phyloP scores from a whole-genome alignment of 2,329 filamentous ascomycete species.

The Stachybotrys echinatus region DNA sequence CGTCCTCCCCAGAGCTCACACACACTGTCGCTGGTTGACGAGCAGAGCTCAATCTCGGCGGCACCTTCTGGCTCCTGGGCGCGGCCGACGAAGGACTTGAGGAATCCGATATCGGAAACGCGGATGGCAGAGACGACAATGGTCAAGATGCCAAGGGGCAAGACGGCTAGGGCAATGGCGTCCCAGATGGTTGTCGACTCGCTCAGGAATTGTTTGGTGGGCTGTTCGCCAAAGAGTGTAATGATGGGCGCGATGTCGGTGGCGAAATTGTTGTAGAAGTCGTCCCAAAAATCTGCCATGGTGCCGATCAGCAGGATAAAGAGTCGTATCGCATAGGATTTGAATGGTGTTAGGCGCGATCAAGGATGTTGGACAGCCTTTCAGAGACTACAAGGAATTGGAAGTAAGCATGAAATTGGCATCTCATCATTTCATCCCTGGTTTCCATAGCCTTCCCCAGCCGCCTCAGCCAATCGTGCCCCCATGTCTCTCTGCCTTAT shows the following conservation, averaged over 20 bases:
- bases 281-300: conserved; percentile 5
- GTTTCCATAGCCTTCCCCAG: too few relatives aligned
- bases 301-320: too few relatives aligned
- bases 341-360: too few relatives aligned
- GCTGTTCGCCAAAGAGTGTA: conserved; percentile 29
- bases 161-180: conserved; percentile 26
- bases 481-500: too few relatives aligned
- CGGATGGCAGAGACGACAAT: conserved; percentile 25
- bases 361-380: too few relatives aligned
- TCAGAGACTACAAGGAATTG: too few relatives aligned
- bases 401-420: too few relatives aligned
- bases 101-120: conserved; percentile 19
- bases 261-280: conserved; percentile 28
- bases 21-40: conserved; percentile 31
- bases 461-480: too few relatives aligned
- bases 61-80: conserved; percentile 25
- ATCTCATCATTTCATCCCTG: too few relatives aligned
- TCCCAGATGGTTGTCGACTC: conserved; percentile 22
- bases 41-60: conserved; percentile 32
- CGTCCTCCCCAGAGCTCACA: conserved; percentile 31
- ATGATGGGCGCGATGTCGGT: conserved; percentile 27
- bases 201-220: conserved; percentile 33
- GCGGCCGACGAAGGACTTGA: conserved; percentile 33
- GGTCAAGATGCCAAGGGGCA: conserved; percentile 33
- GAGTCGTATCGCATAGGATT: too few relatives aligned